Percentiles rank a stretch among this genome's conserved stretches.
These are phyloP conservation scores for Parathielavia appendiculata DNA, from an alignment of 495 filamentous ascomycete species.

Conservation along the genomic window DNA sequence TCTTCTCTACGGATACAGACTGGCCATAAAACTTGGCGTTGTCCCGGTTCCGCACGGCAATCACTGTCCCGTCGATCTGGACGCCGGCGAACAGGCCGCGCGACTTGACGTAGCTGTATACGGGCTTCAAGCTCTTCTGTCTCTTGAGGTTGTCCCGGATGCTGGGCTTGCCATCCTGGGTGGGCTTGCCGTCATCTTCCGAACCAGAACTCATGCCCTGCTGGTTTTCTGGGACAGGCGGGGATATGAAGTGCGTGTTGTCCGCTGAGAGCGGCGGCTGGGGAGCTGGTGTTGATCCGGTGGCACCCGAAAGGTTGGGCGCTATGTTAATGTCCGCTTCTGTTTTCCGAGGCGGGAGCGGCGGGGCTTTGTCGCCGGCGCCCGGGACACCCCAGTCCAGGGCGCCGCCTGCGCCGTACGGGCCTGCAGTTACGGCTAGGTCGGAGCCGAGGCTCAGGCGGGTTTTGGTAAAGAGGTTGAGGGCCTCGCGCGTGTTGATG, in stretches of 20 bases:
- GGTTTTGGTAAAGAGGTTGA: constrained; percentile 66
- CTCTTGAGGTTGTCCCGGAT: constrained; percentile 27
- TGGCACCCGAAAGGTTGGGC: not conserved
- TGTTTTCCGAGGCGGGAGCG: not conserved
- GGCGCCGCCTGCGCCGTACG: constrained; percentile 64
- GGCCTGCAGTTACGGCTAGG: constrained; percentile 67
- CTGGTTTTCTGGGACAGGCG: constrained; percentile 8
- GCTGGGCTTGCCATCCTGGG: constrained; percentile 23
- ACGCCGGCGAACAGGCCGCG: constrained; percentile 74
- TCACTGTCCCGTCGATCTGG: constrained; percentile 70
- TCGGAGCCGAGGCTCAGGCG: constrained; percentile 72
- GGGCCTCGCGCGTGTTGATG: constrained; percentile 67
- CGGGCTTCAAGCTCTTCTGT: constrained; percentile 38
- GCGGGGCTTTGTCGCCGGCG: constrained; percentile 7
- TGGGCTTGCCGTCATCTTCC: constrained; percentile 9
- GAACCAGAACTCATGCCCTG: constrained; percentile 4
- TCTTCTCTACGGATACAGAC: constrained; percentile 56
- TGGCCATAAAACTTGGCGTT: constrained; percentile 73
- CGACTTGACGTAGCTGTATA: constrained; percentile 79
- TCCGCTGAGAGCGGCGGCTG: constrained; percentile 17
- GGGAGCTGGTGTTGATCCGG: not conserved
- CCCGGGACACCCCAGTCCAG: constrained; percentile 47
- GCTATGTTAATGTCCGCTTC: not conserved
- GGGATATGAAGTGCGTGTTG: constrained; percentile 20
- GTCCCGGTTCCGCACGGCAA: constrained; percentile 74